phyloP scores from a whole-genome alignment of 73 alveolate species.

The Tetrahymena malaccensis region DNA sequence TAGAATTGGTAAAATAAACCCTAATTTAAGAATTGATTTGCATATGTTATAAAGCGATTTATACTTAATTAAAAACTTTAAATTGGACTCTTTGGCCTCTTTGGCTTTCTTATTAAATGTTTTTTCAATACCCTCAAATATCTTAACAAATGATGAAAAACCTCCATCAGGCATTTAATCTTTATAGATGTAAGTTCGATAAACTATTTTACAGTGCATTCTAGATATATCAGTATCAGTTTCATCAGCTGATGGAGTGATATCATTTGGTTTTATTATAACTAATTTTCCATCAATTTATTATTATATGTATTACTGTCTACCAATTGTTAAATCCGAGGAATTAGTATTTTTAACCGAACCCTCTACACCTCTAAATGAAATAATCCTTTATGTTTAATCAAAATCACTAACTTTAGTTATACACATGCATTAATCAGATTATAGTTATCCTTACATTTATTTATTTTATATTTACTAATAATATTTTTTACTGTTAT shows the following conservation, averaged over 20 bases:
- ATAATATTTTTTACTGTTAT: too few species aligned
- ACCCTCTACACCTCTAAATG: background rate
- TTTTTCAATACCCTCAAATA: background rate
- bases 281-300: background rate
- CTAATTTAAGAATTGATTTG: background rate
- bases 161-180: background rate
- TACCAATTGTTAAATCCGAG: background rate
- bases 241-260: background rate
- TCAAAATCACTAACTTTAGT: background rate
- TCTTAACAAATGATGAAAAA: background rate
- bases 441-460: too few species aligned
- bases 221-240: background rate
- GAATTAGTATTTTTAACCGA: background rate
- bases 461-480: too few species aligned
- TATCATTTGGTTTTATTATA: background rate
- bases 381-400: background rate
- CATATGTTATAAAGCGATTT: background rate
- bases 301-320: background rate
- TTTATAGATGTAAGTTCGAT: background rate
- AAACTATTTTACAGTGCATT: background rate
- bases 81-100: background rate
- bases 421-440: background rate
- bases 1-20: background rate
- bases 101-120: background rate
- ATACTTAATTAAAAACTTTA: background rate